These are phyloP conservation scores for Suhomyces sp. DNA, from an alignment of 805 yeast genomes.

Conservation along the genomic window DNA sequence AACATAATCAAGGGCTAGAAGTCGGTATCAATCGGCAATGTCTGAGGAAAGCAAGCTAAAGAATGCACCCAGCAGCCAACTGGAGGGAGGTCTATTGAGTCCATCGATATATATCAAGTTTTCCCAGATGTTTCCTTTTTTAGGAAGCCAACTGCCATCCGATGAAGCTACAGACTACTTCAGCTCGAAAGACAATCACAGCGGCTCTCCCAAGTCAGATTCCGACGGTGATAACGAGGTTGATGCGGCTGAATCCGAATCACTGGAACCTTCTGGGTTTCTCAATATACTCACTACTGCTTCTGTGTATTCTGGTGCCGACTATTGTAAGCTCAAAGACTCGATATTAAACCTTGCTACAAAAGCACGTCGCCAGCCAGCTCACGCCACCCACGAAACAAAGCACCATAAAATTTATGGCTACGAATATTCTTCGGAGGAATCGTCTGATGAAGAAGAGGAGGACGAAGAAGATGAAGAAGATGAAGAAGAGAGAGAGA, in stretches of 20 bases:
- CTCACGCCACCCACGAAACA: not conserved
- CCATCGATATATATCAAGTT: conserved; percentile 5
- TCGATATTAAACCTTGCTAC: not conserved
- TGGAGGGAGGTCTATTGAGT: not conserved
- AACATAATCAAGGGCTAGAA: not conserved
- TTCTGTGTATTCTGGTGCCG: conserved; percentile 24
- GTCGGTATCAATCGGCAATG: not conserved
- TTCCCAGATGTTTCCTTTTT: conserved; percentile 1
- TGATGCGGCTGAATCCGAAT: conserved; percentile 27
- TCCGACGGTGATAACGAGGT: conserved; percentile 20
- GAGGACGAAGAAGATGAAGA: not conserved
- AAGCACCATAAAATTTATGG: conserved; percentile 1
- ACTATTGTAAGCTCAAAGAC: conserved; percentile 1
- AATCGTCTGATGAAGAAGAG: not conserved
- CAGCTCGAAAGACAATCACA: not conserved
- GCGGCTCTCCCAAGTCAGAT: not conserved
- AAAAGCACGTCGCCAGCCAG: not conserved
- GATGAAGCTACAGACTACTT: conserved; percentile 1
- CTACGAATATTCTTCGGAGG: not conserved
- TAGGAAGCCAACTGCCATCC: not conserved
- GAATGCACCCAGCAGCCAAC: not conserved
- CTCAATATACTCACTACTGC: conserved; percentile 30
- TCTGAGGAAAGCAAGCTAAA: not conserved
- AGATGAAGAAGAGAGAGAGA: not conserved
- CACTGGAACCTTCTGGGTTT: conserved; percentile 23